A percentile compares a stretch with the other conserved stretches of the same genome.
Evolutionary conservation across 352 stramenopile species (phyloP).

Genomic region (Phytopythium oedochilum): DNA sequence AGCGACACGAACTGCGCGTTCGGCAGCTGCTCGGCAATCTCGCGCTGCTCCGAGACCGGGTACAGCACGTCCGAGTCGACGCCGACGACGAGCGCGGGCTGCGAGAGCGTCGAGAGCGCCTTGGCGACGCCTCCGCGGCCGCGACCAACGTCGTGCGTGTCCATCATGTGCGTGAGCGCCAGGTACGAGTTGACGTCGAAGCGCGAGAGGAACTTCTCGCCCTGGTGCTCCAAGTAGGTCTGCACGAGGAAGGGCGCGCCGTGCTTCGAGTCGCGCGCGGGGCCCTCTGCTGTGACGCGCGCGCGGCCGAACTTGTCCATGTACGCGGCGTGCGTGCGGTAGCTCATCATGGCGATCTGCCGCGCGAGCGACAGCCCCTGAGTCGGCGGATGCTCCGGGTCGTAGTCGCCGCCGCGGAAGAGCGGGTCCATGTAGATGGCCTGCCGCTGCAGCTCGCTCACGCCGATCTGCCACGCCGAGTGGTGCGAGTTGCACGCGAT

Average conservation of each 20-base stretch:
- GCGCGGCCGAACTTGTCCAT: constrained; percentile 90
- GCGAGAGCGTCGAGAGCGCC: constrained; percentile 45
- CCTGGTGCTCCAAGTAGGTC: constrained; percentile 90
- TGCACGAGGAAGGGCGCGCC: constrained; percentile 65
- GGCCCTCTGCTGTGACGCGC: constrained; percentile 16
- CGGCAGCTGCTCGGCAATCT: constrained; percentile 79
- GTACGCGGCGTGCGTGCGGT: constrained; percentile 92
- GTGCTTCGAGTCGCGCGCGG: constrained; percentile 21
- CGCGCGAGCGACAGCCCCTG: constrained; percentile 89
- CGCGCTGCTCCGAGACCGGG: constrained; percentile 89
- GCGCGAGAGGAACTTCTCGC: constrained; percentile 93
- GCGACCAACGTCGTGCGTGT: constrained; percentile 93
- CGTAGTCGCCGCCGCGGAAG: constrained; percentile 84
- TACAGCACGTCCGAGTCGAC: constrained; percentile 96
- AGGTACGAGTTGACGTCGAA: constrained; percentile 97
- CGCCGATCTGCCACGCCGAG: constrained; percentile 96
- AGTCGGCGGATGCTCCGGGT: constrained; percentile 50
- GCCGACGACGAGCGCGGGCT: constrained; percentile 90
- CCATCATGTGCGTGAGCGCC: constrained; percentile 94
- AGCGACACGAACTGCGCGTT: constrained; percentile 88
- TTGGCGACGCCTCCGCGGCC: constrained; percentile 72
- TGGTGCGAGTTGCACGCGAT: constrained; percentile 94
- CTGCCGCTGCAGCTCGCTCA: constrained; percentile 94
- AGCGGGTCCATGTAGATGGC: constrained; percentile 95
- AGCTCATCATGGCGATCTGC: constrained; percentile 97